A percentile compares a stretch with the other conserved stretches of the same genome.
phyloP scores from a whole-genome alignment of 257 asterid species.

The Penstemon davidsonii region DNA sequence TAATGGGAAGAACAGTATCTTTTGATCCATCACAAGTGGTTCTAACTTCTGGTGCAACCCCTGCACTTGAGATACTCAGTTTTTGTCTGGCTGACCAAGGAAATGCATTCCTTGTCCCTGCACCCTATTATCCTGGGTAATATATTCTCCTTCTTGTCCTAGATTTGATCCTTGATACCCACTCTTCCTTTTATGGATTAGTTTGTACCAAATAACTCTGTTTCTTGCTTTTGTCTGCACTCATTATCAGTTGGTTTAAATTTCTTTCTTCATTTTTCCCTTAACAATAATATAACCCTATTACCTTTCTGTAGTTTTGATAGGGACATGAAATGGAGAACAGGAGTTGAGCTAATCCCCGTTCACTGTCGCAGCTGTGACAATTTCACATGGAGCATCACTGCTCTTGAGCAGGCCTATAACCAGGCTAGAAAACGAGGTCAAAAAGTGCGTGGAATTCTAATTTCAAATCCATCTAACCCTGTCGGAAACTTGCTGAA shows the following conservation, averaged over 20 bases:
- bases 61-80: conserved; percentile 85
- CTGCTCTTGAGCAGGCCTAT: conserved; percentile 86
- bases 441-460: conserved; percentile 83
- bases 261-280: background rate
- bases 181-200: conserved; percentile 9
- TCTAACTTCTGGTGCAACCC: conserved; percentile 83
- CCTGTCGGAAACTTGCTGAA: conserved; percentile 78
- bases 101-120: conserved; percentile 87
- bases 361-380: conserved; percentile 93
- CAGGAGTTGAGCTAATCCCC: conserved; percentile 89
- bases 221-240: background rate
- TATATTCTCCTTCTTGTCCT: background rate
- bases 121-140: conserved; percentile 98
- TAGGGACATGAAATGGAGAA: conserved; percentile 83
- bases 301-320: conserved; percentile 62
- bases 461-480: conserved; percentile 88
- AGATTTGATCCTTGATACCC: conserved; percentile 11
- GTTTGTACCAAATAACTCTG: background rate
- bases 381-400: conserved; percentile 60
- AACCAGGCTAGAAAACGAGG: conserved; percentile 93
- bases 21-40: conserved; percentile 72
- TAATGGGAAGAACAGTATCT: conserved; percentile 62
- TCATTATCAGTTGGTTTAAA: conserved; percentile 1
- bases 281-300: conserved; percentile 24
- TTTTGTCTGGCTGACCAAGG: conserved; percentile 95